phyloP scores from a whole-genome alignment of 192 early-diverging fungal species.

The Gamsiella multidivaricata region DNA sequence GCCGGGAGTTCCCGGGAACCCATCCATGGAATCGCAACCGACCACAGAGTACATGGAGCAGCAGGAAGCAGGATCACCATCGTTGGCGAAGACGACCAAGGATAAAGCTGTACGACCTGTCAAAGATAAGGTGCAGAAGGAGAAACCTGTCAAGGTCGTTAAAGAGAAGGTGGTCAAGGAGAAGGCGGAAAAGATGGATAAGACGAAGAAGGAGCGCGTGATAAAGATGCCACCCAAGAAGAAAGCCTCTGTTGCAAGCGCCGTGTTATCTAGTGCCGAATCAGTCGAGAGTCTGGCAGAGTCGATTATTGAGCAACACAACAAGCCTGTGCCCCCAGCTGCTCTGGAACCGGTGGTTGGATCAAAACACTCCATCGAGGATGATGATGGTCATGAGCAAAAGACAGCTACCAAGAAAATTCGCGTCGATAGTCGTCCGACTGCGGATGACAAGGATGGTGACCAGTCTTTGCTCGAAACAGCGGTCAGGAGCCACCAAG shows the following conservation, averaged over 20 bases:
- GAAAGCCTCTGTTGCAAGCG: conserved; percentile 7
- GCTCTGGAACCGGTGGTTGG: neutral
- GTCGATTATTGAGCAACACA: neutral
- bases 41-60: neutral
- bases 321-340: neutral
- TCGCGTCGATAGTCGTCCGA: neutral
- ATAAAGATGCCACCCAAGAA: conserved; percentile 30
- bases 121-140: conserved; percentile 35
- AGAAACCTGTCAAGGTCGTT: conserved; percentile 20
- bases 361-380: conserved; percentile 16
- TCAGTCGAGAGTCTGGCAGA: neutral
- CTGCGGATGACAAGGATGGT: neutral
- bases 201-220: conserved; percentile 38
- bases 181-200: conserved; percentile 21
- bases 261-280: neutral
- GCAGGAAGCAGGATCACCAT: neutral
- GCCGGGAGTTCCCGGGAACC: no score
- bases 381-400: neutral
- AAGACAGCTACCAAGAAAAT: neutral
- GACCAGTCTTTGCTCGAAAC: neutral
- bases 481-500: neutral
- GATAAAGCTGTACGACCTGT: conserved; percentile 7
- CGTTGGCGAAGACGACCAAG: neutral
- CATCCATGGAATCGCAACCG: neutral
- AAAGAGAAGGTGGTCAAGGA: conserved; percentile 24